Evolutionary conservation across 768 basidiomycete species (phyloP).

Genomic region (Psilocybe cyanescens): DNA sequence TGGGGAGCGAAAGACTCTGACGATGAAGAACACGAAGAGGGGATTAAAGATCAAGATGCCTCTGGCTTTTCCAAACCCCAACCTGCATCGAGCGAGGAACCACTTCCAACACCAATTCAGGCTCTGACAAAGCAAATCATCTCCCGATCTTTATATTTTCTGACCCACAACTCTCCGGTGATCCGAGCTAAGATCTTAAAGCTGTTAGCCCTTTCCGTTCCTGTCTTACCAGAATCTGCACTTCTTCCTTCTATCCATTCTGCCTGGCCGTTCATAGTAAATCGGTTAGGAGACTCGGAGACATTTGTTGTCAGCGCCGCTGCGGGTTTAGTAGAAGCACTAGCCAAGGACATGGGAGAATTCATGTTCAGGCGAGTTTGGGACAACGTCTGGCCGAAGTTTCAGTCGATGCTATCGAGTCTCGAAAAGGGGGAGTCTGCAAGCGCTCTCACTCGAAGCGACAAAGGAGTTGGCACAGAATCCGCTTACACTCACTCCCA

Average conservation of each 20-base stretch:
- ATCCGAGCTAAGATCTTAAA: conserved; percentile 84
- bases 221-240: conserved; percentile 71
- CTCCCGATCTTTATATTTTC: conserved; percentile 83
- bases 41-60: neutral
- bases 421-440: conserved; percentile 67
- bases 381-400: conserved; percentile 94
- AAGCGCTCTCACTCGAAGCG: conserved; percentile 68
- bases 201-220: conserved; percentile 73
- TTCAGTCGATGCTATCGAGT: conserved; percentile 59
- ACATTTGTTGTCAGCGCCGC: conserved; percentile 82
- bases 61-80: conserved; percentile 27
- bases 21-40: conserved; percentile 19
- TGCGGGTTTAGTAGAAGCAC: conserved; percentile 69
- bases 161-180: conserved; percentile 86
- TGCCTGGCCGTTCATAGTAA: conserved; percentile 94
- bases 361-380: conserved; percentile 88
- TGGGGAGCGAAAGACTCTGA: conserved; percentile 44
- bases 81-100: conserved; percentile 43
- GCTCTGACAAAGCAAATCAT: conserved; percentile 84
- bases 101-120: conserved; percentile 71
- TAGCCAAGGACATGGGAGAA: conserved; percentile 72
- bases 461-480: conserved; percentile 57
- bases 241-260: conserved; percentile 85
- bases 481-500: conserved; percentile 84
- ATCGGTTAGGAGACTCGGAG: conserved; percentile 75